Evolutionary conservation across 2,329 filamentous ascomycete species (phyloP).

Genomic region (Ophiostoma ips): DNA sequence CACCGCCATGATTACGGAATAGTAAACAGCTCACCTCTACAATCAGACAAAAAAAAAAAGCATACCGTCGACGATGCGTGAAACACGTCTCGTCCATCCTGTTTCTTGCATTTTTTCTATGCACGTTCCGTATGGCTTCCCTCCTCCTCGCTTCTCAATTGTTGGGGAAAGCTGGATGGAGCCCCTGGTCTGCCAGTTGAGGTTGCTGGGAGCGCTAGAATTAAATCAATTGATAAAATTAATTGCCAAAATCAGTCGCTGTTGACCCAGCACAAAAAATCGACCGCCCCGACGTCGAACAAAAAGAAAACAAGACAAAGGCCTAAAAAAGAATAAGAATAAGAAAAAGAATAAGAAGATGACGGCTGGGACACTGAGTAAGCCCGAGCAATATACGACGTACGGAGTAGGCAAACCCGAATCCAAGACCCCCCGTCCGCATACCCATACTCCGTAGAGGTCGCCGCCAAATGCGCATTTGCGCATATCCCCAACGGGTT

Average conservation of each 20-base stretch:
- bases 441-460: too few species aligned
- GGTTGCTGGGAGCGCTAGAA: background rate
- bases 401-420: too few species aligned
- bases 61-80: too few species aligned
- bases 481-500: slow-evolving; percentile 10
- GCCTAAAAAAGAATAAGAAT: background rate
- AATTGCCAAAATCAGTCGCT: background rate
- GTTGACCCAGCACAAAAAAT: slow-evolving; percentile 7
- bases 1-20: background rate
- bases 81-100: too few species aligned
- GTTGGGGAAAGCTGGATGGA: slow-evolving; percentile 7
- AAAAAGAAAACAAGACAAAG: slow-evolving; percentile 1
- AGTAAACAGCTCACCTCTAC: background rate
- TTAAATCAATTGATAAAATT: background rate
- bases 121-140: too few species aligned
- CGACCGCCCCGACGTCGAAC: too few species aligned
- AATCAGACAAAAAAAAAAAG: too few species aligned
- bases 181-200: background rate
- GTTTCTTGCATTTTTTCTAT: too few species aligned
- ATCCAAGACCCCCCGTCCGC: too few species aligned
- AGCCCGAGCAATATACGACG: background rate
- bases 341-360: slow-evolving; percentile 1
- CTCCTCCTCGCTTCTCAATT: slow-evolving; percentile 4
- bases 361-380: background rate
- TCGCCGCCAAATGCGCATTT: background rate